A percentile compares a stretch with the other conserved stretches of the same genome.
These are phyloP conservation scores for Monosporascus cannonballus DNA, from an alignment of 2,329 filamentous ascomycete genomes.

Conservation along the genomic window DNA sequence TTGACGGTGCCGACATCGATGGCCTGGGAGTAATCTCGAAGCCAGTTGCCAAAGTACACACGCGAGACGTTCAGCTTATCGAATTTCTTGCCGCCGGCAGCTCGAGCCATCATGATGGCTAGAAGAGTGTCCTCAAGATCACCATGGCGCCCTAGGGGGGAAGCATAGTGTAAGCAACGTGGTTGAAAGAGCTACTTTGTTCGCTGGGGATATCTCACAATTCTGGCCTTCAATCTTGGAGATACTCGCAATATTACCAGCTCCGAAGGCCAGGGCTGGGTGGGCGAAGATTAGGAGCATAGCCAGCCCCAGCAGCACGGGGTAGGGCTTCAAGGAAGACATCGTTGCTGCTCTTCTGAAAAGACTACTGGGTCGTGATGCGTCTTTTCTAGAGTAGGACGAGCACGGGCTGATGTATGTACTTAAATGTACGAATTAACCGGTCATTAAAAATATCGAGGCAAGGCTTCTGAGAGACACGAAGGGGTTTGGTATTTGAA, in stretches of 20 bases:
- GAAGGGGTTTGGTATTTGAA: no score
- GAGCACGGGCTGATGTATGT: no score
- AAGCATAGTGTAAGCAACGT: constrained; percentile 9
- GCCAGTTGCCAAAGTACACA: constrained; percentile 96
- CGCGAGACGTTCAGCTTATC: constrained; percentile 81
- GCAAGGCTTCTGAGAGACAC: no score
- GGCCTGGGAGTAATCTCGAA: constrained; percentile 87
- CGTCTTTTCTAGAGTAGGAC: no score
- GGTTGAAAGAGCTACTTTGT: background rate
- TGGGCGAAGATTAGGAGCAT: constrained; percentile 61
- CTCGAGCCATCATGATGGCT: constrained; percentile 54
- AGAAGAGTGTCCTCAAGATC: constrained; percentile 91
- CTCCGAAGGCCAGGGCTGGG: constrained; percentile 73
- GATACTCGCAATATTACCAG: constrained; percentile 79
- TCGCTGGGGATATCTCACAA: constrained; percentile 41
- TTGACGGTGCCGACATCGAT: constrained; percentile 92
- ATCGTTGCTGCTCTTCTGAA: constrained; percentile 28
- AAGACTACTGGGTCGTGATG: no score
- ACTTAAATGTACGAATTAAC: no score
- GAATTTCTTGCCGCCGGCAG: constrained; percentile 67
- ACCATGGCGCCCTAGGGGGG: constrained; percentile 63
- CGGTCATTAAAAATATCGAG: no score
- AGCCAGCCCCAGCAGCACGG: constrained; percentile 48
- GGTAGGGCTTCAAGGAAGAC: constrained; percentile 41
- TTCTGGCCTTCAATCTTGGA: constrained; percentile 80